These are phyloP conservation scores for Lentinula lateritia DNA, from an alignment of 768 basidiomycete genomes.

Conservation along the genomic window DNA sequence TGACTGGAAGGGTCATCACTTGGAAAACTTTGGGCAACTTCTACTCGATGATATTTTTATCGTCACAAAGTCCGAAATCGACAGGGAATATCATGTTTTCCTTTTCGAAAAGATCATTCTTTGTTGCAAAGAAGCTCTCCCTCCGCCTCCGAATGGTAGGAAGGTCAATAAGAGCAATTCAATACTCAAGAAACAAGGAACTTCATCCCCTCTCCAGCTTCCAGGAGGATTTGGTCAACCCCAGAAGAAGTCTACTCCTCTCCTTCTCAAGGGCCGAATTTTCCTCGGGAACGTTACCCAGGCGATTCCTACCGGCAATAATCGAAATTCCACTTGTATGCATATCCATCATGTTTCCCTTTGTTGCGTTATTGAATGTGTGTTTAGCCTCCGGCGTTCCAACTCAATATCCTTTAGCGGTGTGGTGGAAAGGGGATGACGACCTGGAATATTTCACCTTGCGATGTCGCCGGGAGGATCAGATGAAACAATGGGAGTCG, in stretches of 20 bases:
- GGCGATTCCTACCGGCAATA: conserved; percentile 57
- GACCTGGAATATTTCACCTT: conserved; percentile 92
- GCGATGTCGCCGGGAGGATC: conserved; percentile 88
- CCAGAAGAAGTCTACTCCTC: conserved; percentile 72
- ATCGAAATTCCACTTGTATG: conserved; percentile 52
- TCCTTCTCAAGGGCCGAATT: conserved; percentile 92
- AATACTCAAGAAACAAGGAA: conserved; percentile 78
- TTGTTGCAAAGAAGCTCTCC: conserved; percentile 90
- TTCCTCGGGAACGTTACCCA: conserved; percentile 94
- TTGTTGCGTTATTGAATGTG: neutral
- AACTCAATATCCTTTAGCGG: conserved; percentile 74
- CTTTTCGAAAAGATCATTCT: conserved; percentile 98
- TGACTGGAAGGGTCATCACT: conserved; percentile 98
- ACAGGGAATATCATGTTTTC: conserved; percentile 98
- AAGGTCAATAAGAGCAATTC: conserved; percentile 83
- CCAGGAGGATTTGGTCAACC: conserved; percentile 43
- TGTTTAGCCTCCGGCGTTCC: conserved; percentile 39
- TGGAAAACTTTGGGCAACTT: conserved; percentile 90
- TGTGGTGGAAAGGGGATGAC: conserved; percentile 94
- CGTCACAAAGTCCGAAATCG: conserved; percentile 93
- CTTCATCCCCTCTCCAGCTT: conserved; percentile 38
- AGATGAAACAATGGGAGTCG: conserved; percentile 88
- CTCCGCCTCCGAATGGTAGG: conserved; percentile 51
- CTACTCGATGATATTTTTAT: conserved; percentile 93
- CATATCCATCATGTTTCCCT: conserved; percentile 13